A percentile compares a stretch with the other conserved stretches of the same genome.
phyloP scores from a whole-genome alignment of 345 rosid genomes.

The Arabidopsis arenosa region DNA sequence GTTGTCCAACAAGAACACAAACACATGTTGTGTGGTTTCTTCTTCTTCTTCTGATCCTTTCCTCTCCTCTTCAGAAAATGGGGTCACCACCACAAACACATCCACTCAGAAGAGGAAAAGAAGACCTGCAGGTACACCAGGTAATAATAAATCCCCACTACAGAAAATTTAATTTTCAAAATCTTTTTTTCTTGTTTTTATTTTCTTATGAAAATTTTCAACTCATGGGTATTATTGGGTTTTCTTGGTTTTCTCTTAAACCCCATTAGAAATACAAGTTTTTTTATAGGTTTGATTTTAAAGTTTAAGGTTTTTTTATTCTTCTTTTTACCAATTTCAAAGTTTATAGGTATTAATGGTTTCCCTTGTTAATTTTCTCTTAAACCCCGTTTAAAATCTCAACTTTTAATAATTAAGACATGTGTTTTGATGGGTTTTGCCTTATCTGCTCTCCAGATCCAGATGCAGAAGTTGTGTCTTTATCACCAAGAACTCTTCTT shows the following conservation, averaged over 20 bases:
- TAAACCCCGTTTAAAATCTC: constrained; percentile 2
- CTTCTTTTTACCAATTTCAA: background rate
- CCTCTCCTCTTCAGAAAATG: constrained; percentile 60
- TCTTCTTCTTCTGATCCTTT: constrained; percentile 63
- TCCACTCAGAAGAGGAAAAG: constrained; percentile 68
- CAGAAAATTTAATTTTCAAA: background rate
- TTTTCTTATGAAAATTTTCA: constrained; percentile 7
- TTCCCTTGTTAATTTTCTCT: background rate
- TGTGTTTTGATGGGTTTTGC: constrained; percentile 18
- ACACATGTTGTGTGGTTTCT: constrained; percentile 46
- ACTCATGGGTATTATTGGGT: constrained; percentile 4
- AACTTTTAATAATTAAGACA: constrained; percentile 8
- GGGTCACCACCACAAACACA: constrained; percentile 50
- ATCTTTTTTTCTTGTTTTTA: background rate
- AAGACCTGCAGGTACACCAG: constrained; percentile 94
- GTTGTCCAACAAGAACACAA: constrained; percentile 47
- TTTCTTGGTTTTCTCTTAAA: constrained; percentile 1
- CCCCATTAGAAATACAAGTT: background rate
- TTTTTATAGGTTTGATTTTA: background rate
- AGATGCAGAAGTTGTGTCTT: constrained; percentile 85
- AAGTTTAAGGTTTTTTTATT: background rate
- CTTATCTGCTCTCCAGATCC: constrained; percentile 58
- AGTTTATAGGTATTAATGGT: constrained; percentile 13
- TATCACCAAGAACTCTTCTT: constrained; percentile 72
- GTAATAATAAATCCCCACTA: constrained; percentile 49